Conservation (phyloP, 2,329 filamentous ascomycete genomes). For the Epichloe bromicola region DNA sequence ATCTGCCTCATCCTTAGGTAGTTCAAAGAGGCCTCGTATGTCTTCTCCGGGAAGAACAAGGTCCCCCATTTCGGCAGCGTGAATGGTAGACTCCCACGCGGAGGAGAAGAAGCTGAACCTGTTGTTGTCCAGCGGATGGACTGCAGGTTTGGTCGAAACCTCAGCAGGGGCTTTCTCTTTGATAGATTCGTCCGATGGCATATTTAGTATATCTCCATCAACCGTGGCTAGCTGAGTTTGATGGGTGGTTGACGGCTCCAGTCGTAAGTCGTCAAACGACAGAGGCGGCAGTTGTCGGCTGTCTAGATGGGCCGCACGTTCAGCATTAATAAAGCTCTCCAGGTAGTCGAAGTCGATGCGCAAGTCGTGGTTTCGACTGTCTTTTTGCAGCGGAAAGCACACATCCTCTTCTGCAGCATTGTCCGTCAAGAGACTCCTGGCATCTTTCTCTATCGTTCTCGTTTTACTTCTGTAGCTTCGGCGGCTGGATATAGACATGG, state of each 20-base stretch:
- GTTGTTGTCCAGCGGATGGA: conserved; percentile 46
- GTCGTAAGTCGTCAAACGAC: conserved; percentile 21
- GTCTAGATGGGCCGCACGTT: conserved; percentile 34
- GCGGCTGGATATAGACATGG: conserved; percentile 56
- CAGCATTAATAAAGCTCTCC: conserved; percentile 71
- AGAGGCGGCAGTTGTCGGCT: conserved; percentile 32
- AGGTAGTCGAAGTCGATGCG: conserved; percentile 88
- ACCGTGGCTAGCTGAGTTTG: conserved; percentile 30
- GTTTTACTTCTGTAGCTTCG: conserved; percentile 44
- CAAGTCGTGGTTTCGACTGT: conserved; percentile 54
- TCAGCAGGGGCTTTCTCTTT: conserved; percentile 34
- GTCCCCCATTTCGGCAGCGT: conserved; percentile 78
- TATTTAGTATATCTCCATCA: conserved; percentile 45
- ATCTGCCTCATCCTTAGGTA: conserved; percentile 48
- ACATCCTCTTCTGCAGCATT: conserved; percentile 76
- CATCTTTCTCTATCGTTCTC: conserved; percentile 48
- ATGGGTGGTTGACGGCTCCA: conserved; percentile 14
- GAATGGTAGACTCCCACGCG: conserved; percentile 83
- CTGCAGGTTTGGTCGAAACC: conserved; percentile 24
- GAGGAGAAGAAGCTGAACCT: conserved; percentile 97
- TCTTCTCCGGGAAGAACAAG: conserved; percentile 81
- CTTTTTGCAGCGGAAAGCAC: conserved; percentile 70
- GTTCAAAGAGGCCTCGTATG: conserved; percentile 71
- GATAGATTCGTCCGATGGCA: conserved; percentile 33
- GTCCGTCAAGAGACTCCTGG: conserved; percentile 47